Conservation (phyloP, 1,139 yeast genomes). For the Diutina neorugosa region DNA sequence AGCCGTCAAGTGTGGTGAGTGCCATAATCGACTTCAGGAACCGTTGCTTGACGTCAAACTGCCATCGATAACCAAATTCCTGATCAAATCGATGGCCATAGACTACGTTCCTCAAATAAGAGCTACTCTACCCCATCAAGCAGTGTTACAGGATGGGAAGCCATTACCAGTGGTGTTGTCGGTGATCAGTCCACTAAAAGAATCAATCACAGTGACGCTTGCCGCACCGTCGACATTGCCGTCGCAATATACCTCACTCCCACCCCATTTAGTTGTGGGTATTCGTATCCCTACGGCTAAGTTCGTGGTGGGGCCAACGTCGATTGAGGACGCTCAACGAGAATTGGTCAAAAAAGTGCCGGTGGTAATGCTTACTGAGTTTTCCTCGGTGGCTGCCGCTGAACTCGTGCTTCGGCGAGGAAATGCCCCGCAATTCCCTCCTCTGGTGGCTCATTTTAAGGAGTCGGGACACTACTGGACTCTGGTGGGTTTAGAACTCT, state of each 20-base stretch:
- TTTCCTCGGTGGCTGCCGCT: neutral
- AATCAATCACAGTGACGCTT: neutral
- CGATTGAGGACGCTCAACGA: neutral
- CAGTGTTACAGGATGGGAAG: neutral
- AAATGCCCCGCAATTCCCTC: neutral
- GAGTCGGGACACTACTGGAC: slow-evolving; percentile 1
- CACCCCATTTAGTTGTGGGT: neutral
- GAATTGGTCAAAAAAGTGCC: neutral
- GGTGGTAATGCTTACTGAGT: neutral
- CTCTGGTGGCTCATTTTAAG: neutral
- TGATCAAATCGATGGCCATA: neutral
- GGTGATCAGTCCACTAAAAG: neutral
- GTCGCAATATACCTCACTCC: neutral
- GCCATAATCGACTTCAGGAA: neutral
- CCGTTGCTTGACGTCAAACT: neutral
- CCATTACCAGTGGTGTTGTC: neutral
- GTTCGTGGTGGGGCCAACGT: neutral
- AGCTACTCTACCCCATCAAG: neutral
- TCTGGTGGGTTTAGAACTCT: neutral
- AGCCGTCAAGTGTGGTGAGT: neutral
- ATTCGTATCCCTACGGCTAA: neutral
- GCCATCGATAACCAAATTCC: neutral
- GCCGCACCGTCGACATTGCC: neutral
- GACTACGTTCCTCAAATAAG: neutral
- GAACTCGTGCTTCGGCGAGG: slow-evolving; percentile 1